Evolutionary conservation across 2,329 filamentous ascomycete genomes (phyloP).

Genomic region (Phoma sp.): DNA sequence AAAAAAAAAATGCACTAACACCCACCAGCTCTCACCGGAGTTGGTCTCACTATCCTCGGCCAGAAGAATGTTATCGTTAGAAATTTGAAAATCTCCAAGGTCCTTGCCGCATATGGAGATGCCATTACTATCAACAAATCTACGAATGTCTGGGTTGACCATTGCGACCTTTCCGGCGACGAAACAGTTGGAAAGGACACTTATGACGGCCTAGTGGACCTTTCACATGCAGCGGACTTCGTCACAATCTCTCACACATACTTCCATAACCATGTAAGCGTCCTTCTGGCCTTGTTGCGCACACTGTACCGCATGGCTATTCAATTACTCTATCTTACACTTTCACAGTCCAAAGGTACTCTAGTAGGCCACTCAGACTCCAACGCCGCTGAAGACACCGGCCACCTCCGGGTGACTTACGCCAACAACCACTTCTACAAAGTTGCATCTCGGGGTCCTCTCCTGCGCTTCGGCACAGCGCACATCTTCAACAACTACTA

Average conservation of each 20-base stretch:
- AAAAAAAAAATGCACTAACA: slow-evolving; percentile 44
- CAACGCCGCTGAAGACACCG: slow-evolving; percentile 62
- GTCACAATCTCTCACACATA: slow-evolving; percentile 62
- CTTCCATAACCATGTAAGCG: slow-evolving; percentile 59
- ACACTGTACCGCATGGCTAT: too few relatives aligned
- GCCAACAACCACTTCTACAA: slow-evolving; percentile 71
- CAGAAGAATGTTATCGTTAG: slow-evolving; percentile 67
- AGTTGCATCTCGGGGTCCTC: slow-evolving; percentile 68
- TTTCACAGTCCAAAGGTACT: slow-evolving; percentile 60
- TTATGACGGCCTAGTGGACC: slow-evolving; percentile 59
- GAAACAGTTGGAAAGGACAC: slow-evolving; percentile 34
- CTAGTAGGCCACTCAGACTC: slow-evolving; percentile 67
- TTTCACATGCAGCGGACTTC: slow-evolving; percentile 68
- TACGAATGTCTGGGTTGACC: slow-evolving; percentile 68
- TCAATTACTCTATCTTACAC: too few relatives aligned
- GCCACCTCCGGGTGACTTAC: slow-evolving; percentile 69
- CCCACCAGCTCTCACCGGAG: slow-evolving; percentile 48
- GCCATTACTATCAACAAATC: slow-evolving; percentile 65
- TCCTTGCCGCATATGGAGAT: slow-evolving; percentile 64
- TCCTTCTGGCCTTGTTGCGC: too few relatives aligned
- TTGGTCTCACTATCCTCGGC: slow-evolving; percentile 62
- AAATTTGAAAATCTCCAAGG: slow-evolving; percentile 66
- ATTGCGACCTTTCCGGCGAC: slow-evolving; percentile 67
- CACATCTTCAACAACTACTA: slow-evolving; percentile 65
- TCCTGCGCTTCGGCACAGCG: slow-evolving; percentile 69